phyloP scores from a whole-genome alignment of 371 early-diverging fungal genomes.

The Zopfochytrium polystomum region DNA sequence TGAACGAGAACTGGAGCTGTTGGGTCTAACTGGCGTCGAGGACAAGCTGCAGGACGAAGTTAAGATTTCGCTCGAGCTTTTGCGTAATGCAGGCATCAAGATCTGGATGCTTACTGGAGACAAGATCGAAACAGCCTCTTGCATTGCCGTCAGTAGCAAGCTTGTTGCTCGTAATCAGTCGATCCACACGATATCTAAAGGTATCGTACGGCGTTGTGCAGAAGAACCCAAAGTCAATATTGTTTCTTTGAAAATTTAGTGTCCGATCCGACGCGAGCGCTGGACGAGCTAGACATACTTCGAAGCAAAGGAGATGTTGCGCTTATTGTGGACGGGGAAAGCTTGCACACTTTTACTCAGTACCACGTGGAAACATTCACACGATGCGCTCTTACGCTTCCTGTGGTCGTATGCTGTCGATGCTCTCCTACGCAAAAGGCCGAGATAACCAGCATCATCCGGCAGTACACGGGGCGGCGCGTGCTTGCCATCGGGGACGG shows the following conservation, averaged over 20 bases:
- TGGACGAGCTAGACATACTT: constrained; percentile 66
- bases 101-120: constrained; percentile 99
- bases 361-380: constrained; percentile 80
- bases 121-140: constrained; percentile 99
- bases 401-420: constrained; percentile 96
- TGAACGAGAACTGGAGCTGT: constrained; percentile 85
- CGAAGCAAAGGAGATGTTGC: constrained; percentile 40
- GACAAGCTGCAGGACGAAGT: constrained; percentile 98
- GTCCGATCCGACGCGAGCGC: constrained; percentile 51
- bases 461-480: constrained; percentile 20
- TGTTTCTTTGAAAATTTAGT: constrained; percentile 43
- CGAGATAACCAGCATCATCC: constrained; percentile 55
- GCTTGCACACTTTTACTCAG: constrained; percentile 71
- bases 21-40: constrained; percentile 99
- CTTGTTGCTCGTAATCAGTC: constrained; percentile 86
- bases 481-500: constrained; percentile 98
- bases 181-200: constrained; percentile 70
- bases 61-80: constrained; percentile 83
- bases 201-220: constrained; percentile 39
- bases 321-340: constrained; percentile 96
- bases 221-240: background rate
- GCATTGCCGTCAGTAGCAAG: constrained; percentile 92
- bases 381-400: constrained; percentile 68
- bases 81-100: constrained; percentile 95
- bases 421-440: constrained; percentile 99